Conservation (phyloP, 1,139 yeast genomes). For the Pneumocystis oryctolagi region DNA sequence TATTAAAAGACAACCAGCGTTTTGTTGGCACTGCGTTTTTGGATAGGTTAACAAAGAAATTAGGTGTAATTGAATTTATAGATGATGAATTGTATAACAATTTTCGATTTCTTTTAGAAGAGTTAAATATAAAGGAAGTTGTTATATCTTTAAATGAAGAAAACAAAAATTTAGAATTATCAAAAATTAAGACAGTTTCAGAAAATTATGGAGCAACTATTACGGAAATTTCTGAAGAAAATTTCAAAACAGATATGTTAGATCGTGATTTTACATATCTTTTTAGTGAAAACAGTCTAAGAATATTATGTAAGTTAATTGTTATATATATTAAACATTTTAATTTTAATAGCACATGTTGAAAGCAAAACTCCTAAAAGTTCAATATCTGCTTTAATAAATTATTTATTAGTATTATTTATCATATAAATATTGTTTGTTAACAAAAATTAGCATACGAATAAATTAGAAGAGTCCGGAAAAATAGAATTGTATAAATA, state of each 20-base stretch:
- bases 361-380: slow-evolving; percentile 33
- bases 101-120: slow-evolving; percentile 70
- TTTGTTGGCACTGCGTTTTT: slow-evolving; percentile 65
- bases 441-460: slow-evolving; percentile 31
- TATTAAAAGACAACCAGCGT: slow-evolving; percentile 29
- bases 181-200: slow-evolving; percentile 35
- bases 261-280: slow-evolving; percentile 57
- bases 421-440: background rate
- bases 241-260: slow-evolving; percentile 31
- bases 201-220: slow-evolving; percentile 64
- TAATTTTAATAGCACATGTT: slow-evolving; percentile 29
- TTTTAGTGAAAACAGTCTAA: slow-evolving; percentile 38
- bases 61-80: slow-evolving; percentile 64
- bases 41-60: slow-evolving; percentile 51
- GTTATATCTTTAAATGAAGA: slow-evolving; percentile 37
- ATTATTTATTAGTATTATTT: slow-evolving; percentile 31
- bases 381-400: slow-evolving; percentile 46
- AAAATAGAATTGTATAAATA: slow-evolving; percentile 42
- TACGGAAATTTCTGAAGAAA: slow-evolving; percentile 42
- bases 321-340: background rate
- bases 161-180: slow-evolving; percentile 27
- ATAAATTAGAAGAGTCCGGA: slow-evolving; percentile 41
- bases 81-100: slow-evolving; percentile 83
- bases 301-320: slow-evolving; percentile 28
- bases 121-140: slow-evolving; percentile 77